phyloP scores from a whole-genome alignment of 805 yeast genomes.

The Komagataella phaffii region DNA sequence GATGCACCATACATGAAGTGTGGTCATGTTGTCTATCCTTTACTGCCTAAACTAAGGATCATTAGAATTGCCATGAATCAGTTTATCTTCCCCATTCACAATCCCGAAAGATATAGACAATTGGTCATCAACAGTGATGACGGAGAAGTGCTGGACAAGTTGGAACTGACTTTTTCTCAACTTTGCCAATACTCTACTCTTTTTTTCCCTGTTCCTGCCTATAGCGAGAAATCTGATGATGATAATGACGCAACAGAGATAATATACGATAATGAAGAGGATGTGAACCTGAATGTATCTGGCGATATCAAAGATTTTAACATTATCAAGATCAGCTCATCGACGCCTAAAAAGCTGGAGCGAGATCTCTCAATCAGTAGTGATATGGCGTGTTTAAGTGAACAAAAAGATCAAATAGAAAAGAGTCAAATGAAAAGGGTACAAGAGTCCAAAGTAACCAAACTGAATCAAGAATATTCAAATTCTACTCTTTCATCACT shows the following conservation, averaged over 20 bases:
- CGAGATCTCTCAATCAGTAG: neutral
- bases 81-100: slow-evolving; percentile 52
- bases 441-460: neutral
- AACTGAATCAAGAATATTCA: neutral
- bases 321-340: neutral
- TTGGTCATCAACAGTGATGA: slow-evolving; percentile 24
- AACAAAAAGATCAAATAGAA: neutral
- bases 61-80: slow-evolving; percentile 32
- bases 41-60: slow-evolving; percentile 49
- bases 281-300: neutral
- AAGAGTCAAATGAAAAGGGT: too few species aligned
- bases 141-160: slow-evolving; percentile 11
- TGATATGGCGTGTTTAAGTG: neutral
- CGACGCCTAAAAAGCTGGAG: neutral
- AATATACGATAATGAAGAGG: neutral
- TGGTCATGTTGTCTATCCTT: slow-evolving; percentile 62
- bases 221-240: neutral
- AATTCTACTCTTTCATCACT: neutral
- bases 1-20: slow-evolving; percentile 49
- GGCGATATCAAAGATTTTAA: neutral
- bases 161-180: slow-evolving; percentile 11
- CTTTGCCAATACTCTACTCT: slow-evolving; percentile 12
- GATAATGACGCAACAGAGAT: neutral
- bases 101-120: slow-evolving; percentile 70
- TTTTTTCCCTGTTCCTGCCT: slow-evolving; percentile 2